phyloP scores from a whole-genome alignment of 2,329 filamentous ascomycete genomes.

The Fusarium transvaalense region DNA sequence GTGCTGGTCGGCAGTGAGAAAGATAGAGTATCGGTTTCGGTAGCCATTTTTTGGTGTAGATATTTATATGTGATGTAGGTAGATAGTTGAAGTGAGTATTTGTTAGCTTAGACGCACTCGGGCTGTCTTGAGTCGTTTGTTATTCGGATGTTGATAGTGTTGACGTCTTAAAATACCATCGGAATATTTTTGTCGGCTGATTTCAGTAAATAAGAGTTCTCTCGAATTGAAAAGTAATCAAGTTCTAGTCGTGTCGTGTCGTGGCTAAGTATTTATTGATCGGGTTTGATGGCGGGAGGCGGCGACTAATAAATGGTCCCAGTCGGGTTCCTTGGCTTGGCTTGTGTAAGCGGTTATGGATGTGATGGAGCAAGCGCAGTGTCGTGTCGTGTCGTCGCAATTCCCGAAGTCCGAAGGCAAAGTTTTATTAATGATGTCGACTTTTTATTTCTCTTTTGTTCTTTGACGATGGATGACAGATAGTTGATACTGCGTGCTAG shows the following conservation, averaged over 20 bases:
- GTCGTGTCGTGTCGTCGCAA: constrained; percentile 18
- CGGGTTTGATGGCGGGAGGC: constrained; percentile 20
- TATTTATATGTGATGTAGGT: constrained; percentile 5
- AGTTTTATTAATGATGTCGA: constrained; percentile 10
- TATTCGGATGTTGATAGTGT: neutral
- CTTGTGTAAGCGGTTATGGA: constrained; percentile 41
- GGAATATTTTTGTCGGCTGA: neutral
- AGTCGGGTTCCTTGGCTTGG: constrained; percentile 27
- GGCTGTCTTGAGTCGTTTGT: constrained; percentile 17
- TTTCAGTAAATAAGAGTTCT: neutral
- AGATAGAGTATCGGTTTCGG: constrained; percentile 52
- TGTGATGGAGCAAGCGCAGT: constrained; percentile 18
- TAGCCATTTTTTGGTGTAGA: constrained; percentile 45
- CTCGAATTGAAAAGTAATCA: neutral
- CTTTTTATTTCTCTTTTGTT: neutral
- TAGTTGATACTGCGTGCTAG: neutral
- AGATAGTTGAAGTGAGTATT: neutral
- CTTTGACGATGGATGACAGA: neutral
- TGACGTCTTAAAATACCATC: constrained; percentile 34
- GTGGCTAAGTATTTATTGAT: constrained; percentile 3
- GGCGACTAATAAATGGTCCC: constrained; percentile 28
- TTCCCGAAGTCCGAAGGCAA: constrained; percentile 39
- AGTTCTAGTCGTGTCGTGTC: constrained; percentile 1
- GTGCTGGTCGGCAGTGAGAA: constrained; percentile 51
- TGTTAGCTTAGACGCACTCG: constrained; percentile 21